Conservation (phyloP, 306 rosid species). For the Cucumis sativus region Cucumber_9930_V3 NC_026660.2:5958001-5958500, state of each 20-base stretch:
- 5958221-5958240: conserved; percentile 80
- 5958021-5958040: not conserved
- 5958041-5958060: not conserved
- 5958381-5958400: conserved; percentile 33
- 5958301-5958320: conserved; percentile 91
- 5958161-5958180: not conserved
- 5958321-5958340: conserved; percentile 96
- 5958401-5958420: not conserved
- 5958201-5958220: not conserved
- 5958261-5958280: conserved; percentile 77
- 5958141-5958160: not conserved
- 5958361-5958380: conserved; percentile 97
- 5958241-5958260: conserved; percentile 89
- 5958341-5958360: conserved; percentile 88
- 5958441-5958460: not conserved
- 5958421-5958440: not conserved
- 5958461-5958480: conserved; percentile 78
- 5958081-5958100: no score
- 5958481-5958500: conserved; percentile 91
- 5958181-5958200: not conserved
- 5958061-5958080: not conserved
- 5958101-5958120: not conserved
- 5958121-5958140: not conserved
- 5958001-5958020: not conserved
- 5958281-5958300: conserved; percentile 80